These are phyloP conservation scores for Striga asiatica DNA, from an alignment of 257 asterid species.

Conservation along the genomic window DNA sequence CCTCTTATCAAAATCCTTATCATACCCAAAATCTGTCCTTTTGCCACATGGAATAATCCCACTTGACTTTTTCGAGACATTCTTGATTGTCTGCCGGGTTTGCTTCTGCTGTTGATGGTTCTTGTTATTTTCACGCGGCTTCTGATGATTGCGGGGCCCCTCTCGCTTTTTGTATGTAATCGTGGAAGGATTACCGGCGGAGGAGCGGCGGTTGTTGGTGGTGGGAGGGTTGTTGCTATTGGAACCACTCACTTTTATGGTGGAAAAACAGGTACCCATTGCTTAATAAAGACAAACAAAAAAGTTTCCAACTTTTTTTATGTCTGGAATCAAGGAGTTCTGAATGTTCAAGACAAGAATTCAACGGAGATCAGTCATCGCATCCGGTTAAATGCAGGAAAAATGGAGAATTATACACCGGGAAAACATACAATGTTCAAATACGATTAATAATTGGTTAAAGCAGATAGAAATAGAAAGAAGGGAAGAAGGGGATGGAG, in stretches of 20 bases:
- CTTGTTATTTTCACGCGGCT: conserved; percentile 23
- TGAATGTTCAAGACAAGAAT: conserved; percentile 17
- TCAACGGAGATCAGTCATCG: conserved; percentile 6
- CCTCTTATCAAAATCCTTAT: conserved; percentile 69
- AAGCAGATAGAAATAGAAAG: conserved; percentile 7
- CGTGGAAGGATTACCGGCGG: conserved; percentile 13
- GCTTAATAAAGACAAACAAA: background rate
- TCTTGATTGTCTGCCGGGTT: conserved; percentile 30
- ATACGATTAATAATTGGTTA: conserved; percentile 29
- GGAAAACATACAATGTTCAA: conserved; percentile 6
- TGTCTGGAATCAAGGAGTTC: conserved; percentile 18
- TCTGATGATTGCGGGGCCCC: conserved; percentile 21
- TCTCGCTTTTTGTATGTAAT: conserved; percentile 24
- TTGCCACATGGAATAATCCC: conserved; percentile 86
- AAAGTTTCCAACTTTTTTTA: conserved; percentile 11
- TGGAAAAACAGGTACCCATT: conserved; percentile 81
- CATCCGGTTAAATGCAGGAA: no score
- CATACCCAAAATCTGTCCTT: conserved; percentile 93
- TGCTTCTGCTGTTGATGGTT: conserved; percentile 38
- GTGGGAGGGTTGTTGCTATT: conserved; percentile 23
- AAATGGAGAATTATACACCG: conserved; percentile 1
- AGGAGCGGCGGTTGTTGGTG: conserved; percentile 14
- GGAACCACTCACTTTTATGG: conserved; percentile 44
- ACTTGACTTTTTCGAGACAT: conserved; percentile 33
- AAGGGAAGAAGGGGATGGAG: conserved; percentile 52